phyloP scores from a whole-genome alignment of 176 grass and related monocot genomes.

The Saccharum officinarum region DNA sequence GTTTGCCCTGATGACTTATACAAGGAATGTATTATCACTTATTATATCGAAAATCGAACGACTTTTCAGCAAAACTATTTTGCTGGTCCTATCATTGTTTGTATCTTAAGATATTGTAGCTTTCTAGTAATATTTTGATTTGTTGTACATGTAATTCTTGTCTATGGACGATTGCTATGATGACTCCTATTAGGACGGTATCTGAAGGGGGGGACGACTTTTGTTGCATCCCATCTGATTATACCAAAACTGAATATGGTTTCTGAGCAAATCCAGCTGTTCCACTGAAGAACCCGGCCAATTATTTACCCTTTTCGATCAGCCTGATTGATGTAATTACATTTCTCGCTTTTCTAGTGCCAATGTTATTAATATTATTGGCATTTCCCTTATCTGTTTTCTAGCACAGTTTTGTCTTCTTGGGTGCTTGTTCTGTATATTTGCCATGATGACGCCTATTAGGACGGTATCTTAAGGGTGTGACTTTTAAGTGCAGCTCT shows the following conservation, averaged over 20 bases:
- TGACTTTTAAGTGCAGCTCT: background rate
- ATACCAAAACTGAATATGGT: conserved; percentile 29
- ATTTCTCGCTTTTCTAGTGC: background rate
- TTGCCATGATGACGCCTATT: background rate
- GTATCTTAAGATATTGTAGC: background rate
- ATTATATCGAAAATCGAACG: background rate
- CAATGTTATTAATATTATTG: background rate
- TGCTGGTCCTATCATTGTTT: background rate
- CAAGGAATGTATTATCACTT: background rate
- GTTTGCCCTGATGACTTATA: background rate
- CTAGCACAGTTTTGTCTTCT: background rate
- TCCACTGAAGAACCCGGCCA: background rate
- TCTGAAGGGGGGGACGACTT: background rate
- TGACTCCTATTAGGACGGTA: conserved; percentile 13
- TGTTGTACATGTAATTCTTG: background rate
- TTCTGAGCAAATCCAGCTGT: background rate
- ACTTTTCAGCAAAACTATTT: background rate
- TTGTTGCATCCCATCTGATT: background rate
- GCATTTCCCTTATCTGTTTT: background rate
- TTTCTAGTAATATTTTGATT: background rate
- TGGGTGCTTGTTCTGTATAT: background rate
- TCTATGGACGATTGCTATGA: conserved; percentile 23
- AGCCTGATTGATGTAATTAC: background rate
- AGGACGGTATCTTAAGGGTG: conserved; percentile 14
- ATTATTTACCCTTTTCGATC: background rate